Evolutionary conservation across 2,329 filamentous ascomycete species (phyloP), one percentile per base, ranked within the genome.

Genomic region (Colletotrichum neosansevieriae): DNA sequence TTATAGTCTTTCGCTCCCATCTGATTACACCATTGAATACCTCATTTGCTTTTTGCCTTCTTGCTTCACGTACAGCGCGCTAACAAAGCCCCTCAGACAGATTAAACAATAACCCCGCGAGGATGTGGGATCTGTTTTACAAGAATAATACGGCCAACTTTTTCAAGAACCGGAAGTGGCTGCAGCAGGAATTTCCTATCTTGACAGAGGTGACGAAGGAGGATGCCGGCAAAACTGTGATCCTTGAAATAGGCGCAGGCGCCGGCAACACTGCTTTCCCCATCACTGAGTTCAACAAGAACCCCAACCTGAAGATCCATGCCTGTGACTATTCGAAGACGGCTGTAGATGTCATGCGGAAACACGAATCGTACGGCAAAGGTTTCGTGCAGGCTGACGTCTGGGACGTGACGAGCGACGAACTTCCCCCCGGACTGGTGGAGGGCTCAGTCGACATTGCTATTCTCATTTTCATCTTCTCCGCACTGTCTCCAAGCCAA

Each of bases 91-190:
- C 59, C 68, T 74, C 75, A 92, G 89, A 83, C 74, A 92, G 94
- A 73, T 98, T 98, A 84, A 98, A 98, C 78, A 84, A 86, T 51
- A 89, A 97, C 72, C 96, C 96, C 0, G 94, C 93, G 70, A 97
- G 94, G 79, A 98, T 94, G 93, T 99, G 96, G 96, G 96, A 99
- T 76, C 83, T 92, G 63, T 99, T 99, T 82, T 99, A 99, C 85
- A 94, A 96, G 81, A 97, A 98, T 82, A 98, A 99, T 81, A 93
- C 92, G 19, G 88, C 91, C 75, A 98, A 98, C 77, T 99, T 99
- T 82, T 99, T 99, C 89, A 99, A 99, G 82, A 92, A 99, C 77
- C 89, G 96, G 71, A 98, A 98, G 79, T 99, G 96, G 96, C 83
- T 99, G 36, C 91, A 92, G 72, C 95, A 98, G 79, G 96, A 99